Percentiles rank a stretch among this genome's conserved stretches.
Conservation (phyloP, 2,329 filamentous ascomycete genomes). For the Trichocomaceae sp. region DNA sequence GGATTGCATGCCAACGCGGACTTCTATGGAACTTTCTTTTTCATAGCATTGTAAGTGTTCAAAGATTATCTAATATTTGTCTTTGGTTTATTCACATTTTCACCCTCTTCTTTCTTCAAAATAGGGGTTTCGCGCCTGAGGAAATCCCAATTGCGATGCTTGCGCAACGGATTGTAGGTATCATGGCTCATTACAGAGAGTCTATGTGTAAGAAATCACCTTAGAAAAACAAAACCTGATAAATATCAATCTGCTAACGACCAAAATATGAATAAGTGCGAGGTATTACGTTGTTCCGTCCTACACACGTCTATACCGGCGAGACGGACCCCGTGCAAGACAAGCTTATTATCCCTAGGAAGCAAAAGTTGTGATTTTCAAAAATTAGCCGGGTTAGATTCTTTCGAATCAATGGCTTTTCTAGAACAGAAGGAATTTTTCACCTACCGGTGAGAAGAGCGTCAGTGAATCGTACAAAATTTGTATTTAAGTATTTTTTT, state of each 20-base stretch:
- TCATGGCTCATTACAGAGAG: slow-evolving; percentile 32
- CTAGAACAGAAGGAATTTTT: too few relatives aligned
- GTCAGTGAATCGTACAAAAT: too few relatives aligned
- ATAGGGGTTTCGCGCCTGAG: slow-evolving; percentile 25
- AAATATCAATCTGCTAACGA: too few relatives aligned
- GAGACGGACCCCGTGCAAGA: slow-evolving; percentile 3
- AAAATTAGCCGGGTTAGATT: too few relatives aligned
- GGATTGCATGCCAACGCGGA: slow-evolving; percentile 41
- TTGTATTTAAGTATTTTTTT: too few relatives aligned
- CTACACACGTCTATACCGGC: slow-evolving; percentile 25
- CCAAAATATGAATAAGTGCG: neutral
- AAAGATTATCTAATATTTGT: neutral
- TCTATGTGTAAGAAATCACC: slow-evolving; percentile 22
- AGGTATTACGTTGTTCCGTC: slow-evolving; percentile 22
- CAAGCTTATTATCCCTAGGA: too few relatives aligned
- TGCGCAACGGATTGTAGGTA: slow-evolving; percentile 25
- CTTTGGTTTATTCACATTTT: too few relatives aligned
- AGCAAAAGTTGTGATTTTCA: too few relatives aligned
- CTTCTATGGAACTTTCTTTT: slow-evolving; percentile 41
- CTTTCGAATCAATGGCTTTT: too few relatives aligned
- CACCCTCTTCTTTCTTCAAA: neutral
- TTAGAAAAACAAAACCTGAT: neutral
- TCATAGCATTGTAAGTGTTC: slow-evolving; percentile 32
- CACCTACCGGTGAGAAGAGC: too few relatives aligned
- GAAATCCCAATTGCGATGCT: slow-evolving; percentile 27